Conservation (phyloP, 1,139 yeast species). For the Kazachstania sp. region DNA sequence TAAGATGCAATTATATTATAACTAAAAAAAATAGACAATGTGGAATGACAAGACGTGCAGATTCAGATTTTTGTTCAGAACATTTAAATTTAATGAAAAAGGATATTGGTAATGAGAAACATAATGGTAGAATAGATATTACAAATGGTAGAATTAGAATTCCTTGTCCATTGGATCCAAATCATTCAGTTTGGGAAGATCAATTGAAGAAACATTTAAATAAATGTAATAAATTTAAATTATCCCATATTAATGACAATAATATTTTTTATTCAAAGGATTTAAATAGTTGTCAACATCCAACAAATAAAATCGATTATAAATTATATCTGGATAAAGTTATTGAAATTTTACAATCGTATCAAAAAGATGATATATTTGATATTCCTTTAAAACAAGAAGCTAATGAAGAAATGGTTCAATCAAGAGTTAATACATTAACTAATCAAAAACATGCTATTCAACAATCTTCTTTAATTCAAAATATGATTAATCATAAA, state of each 20-base stretch:
- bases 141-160: slow-evolving; percentile 34
- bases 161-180: slow-evolving; percentile 69
- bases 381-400: not conserved
- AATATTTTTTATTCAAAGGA: slow-evolving; percentile 18
- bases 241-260: slow-evolving; percentile 36
- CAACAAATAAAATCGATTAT: not conserved
- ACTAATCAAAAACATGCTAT: slow-evolving; percentile 63
- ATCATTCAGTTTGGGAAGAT: slow-evolving; percentile 62
- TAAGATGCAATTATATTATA: slow-evolving; percentile 21
- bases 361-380: not conserved
- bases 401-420: not conserved
- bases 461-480: slow-evolving; percentile 77
- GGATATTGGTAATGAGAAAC: slow-evolving; percentile 1
- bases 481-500: slow-evolving; percentile 45
- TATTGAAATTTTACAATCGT: not conserved
- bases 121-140: not conserved
- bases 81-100: slow-evolving; percentile 13
- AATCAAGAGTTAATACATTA: slow-evolving; percentile 7
- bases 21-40: slow-evolving; percentile 24
- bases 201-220: slow-evolving; percentile 49
- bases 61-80: slow-evolving; percentile 20
- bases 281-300: slow-evolving; percentile 12
- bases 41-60: slow-evolving; percentile 21
- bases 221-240: slow-evolving; percentile 48
- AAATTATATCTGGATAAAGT: not conserved